Base-by-base conservation (phyloP, 345 rosid species). In the Rhodomyrtus tomentosa region DNA sequence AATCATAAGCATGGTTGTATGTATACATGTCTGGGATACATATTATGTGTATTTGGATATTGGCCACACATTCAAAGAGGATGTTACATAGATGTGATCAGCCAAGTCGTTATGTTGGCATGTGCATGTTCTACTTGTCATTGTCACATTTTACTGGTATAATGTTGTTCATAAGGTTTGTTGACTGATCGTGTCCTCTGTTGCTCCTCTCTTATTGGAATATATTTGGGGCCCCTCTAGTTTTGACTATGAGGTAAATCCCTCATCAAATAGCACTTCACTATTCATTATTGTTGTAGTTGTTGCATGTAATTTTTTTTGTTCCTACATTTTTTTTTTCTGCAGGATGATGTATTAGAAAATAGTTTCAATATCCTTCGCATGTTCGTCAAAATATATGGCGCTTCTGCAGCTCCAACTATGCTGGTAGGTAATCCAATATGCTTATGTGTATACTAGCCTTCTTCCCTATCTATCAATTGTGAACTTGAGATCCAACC, bases 201-300 rank as follows among this genome's bases (percentile, higher is more conserved):
- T 49, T 49, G 50, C 50, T 49, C 12, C 14, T 49, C 50, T 49
- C 50, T 49, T 49, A 49, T 49, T 10, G 50, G 14, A 49, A 49
- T 10, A 49, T 10, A 49, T 49, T 49, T 49, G 86, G 82, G 45
- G 79, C 20, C 40, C 59, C 55, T 89, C 88, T 87, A 95, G 98
- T 89, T 95, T 93, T 80, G 98, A 95, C 86, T 95, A 93, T 81
- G 98, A 96, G 98, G 98, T 96, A 84, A 82, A 88, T 82, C 81
- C 18, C 45, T 48, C 53, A 12, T 22, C 10, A 24, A 50, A 25
- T 42, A 13, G 84, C 32, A 10, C 42, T 76, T 81, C 74, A 32
- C 56, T 51, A 25, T 79, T 40, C 82, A 76, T 18, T 52, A 54
- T 50, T 56, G 24, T 55, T n/a, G 49, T 5, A 52, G 79, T 83